Evolutionary conservation across 106 monocot genomes (phyloP).

Genomic region (Allium cepa): DNA sequence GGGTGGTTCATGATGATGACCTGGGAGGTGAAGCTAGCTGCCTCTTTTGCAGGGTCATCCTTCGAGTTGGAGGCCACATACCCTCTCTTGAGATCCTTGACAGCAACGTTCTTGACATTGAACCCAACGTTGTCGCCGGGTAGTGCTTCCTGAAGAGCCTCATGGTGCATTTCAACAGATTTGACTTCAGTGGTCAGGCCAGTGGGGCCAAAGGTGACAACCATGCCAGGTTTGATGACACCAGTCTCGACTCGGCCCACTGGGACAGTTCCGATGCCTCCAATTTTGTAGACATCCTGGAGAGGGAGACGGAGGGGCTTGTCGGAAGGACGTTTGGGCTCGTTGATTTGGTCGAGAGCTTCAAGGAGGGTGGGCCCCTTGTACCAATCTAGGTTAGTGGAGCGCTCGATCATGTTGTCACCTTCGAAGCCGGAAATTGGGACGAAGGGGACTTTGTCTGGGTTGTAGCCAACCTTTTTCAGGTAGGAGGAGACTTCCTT

Average conservation of each 20-base stretch:
- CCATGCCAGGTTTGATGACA: constrained; percentile 16
- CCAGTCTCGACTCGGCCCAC: constrained; percentile 19
- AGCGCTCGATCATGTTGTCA: constrained; percentile 15
- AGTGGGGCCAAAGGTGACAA: constrained; percentile 14
- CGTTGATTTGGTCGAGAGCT: constrained; percentile 13
- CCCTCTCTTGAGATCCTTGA: constrained; percentile 18
- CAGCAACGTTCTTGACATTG: constrained; percentile 23
- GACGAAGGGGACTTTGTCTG: constrained; percentile 19
- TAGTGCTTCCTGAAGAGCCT: constrained; percentile 13
- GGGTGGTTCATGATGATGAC: constrained; percentile 28
- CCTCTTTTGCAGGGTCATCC: constrained; percentile 18
- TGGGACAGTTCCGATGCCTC: constrained; percentile 19
- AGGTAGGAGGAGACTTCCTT: constrained; percentile 19
- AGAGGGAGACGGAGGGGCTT: constrained; percentile 20
- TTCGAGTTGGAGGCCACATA: constrained; percentile 17
- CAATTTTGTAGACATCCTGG: constrained; percentile 21
- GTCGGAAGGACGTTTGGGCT: constrained; percentile 18
- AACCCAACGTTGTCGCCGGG: constrained; percentile 18
- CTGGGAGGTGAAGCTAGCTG: constrained; percentile 14
- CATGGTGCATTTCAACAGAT: constrained; percentile 22
- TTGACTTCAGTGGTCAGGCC: constrained; percentile 16
- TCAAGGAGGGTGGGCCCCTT: constrained; percentile 20
- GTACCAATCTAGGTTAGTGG: constrained; percentile 18
- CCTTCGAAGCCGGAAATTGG: constrained; percentile 18
- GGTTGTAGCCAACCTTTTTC: constrained; percentile 20